Conservation (phyloP, 2,329 filamentous ascomycete species). For the Pyrenochaeta sp. region DNA sequence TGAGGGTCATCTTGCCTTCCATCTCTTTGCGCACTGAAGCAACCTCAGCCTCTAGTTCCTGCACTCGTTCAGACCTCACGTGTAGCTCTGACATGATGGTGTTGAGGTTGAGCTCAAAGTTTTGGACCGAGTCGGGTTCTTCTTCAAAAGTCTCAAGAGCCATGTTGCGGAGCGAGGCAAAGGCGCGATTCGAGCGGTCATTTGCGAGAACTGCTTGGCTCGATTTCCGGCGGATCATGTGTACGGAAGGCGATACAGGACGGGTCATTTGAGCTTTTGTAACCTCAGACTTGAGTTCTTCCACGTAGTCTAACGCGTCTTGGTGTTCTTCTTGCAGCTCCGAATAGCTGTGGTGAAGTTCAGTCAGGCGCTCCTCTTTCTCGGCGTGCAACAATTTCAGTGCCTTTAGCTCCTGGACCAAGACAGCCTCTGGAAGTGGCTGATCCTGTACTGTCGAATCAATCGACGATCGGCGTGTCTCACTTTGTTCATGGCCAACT, state of each 20-base stretch:
- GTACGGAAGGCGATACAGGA: slow-evolving; percentile 71
- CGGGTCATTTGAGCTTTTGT: slow-evolving; percentile 74
- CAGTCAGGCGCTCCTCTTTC: slow-evolving; percentile 77
- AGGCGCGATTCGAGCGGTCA: slow-evolving; percentile 90
- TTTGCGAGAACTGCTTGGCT: slow-evolving; percentile 87
- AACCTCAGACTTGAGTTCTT: slow-evolving; percentile 88
- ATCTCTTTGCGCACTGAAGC: slow-evolving; percentile 89
- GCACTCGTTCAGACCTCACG: slow-evolving; percentile 84
- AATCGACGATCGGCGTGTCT: slow-evolving; percentile 48
- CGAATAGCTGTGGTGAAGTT: slow-evolving; percentile 81
- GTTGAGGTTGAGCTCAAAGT: slow-evolving; percentile 90
- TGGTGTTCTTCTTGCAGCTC: slow-evolving; percentile 84
- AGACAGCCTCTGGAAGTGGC: slow-evolving; percentile 16
- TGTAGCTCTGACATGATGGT: slow-evolving; percentile 93
- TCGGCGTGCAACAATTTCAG: slow-evolving; percentile 76
- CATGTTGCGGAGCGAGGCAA: slow-evolving; percentile 88
- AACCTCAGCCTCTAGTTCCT: slow-evolving; percentile 87
- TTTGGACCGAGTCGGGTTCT: slow-evolving; percentile 85
- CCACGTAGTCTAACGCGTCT: slow-evolving; percentile 82
- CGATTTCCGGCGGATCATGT: slow-evolving; percentile 91
- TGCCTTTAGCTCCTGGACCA: slow-evolving; percentile 70
- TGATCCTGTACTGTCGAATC: slow-evolving; percentile 27
- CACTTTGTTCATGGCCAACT: slow-evolving; percentile 68
- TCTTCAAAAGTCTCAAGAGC: slow-evolving; percentile 85
- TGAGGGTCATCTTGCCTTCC: slow-evolving; percentile 95